Percentiles rank a stretch among this genome's conserved stretches.
Conservation (phyloP, 2,329 filamentous ascomycete genomes). For the Neurospora sp. region DNA sequence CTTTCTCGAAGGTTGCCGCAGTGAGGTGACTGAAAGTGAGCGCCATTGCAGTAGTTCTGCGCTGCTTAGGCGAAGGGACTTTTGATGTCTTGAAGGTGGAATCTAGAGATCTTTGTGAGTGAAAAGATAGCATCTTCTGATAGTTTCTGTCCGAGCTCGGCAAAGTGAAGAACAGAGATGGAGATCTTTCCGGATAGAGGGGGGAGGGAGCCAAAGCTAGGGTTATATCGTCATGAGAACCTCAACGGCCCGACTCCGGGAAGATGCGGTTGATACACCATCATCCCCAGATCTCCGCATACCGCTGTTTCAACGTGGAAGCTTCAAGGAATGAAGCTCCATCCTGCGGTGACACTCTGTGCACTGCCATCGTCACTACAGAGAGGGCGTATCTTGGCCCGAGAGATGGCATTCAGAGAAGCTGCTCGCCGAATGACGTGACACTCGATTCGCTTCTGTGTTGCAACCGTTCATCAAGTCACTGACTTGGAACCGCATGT, state of each 20-base stretch:
- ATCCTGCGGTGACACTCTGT: neutral
- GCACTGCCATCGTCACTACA: neutral
- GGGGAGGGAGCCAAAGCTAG: neutral
- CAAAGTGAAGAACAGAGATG: neutral
- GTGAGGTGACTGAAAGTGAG: conserved; percentile 11
- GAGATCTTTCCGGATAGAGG: neutral
- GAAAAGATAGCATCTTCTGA: neutral
- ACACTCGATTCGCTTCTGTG: neutral
- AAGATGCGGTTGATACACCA: neutral
- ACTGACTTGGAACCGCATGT: neutral
- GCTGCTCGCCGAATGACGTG: neutral
- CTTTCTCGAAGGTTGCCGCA: conserved; percentile 11
- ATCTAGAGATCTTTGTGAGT: neutral
- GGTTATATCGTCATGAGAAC: neutral
- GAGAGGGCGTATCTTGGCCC: neutral
- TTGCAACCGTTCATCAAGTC: neutral
- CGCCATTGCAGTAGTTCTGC: conserved; percentile 2
- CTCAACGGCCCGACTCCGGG: neutral
- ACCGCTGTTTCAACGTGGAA: neutral
- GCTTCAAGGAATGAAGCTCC: neutral
- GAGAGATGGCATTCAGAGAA: neutral
- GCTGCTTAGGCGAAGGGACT: neutral
- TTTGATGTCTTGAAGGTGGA: neutral
- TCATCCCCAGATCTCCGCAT: neutral
- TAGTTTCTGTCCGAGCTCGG: neutral